Conservation (phyloP, 768 basidiomycete genomes). For the Nevesoporus exiguus region DNA sequence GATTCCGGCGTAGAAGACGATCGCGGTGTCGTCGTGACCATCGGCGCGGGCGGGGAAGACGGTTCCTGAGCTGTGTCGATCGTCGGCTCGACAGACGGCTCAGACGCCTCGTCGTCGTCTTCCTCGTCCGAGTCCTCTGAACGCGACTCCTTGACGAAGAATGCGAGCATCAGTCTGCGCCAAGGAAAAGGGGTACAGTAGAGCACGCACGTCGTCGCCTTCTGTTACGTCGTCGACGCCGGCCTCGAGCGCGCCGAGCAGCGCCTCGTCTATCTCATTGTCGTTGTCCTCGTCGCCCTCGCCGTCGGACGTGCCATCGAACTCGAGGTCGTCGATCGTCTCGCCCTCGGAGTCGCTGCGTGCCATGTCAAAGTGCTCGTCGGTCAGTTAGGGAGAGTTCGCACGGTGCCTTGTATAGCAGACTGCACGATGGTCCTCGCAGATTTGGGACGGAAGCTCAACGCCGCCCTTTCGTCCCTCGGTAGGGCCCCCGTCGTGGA, state of each 20-base stretch:
- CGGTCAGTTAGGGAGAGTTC: constrained; percentile 18
- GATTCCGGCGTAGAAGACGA: constrained; percentile 30
- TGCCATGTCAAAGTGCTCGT: constrained; percentile 35
- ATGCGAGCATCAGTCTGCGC: constrained; percentile 5
- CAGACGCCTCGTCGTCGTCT: constrained; percentile 49
- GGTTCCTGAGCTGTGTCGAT: constrained; percentile 31
- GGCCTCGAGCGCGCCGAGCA: constrained; percentile 55
- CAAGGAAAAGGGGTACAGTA: background rate
- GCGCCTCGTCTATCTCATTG: constrained; percentile 54
- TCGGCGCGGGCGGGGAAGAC: constrained; percentile 28
- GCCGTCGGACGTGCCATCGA: constrained; percentile 43
- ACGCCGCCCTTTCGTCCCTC: constrained; percentile 88
- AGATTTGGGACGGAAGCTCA: constrained; percentile 91
- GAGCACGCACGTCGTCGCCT: constrained; percentile 60
- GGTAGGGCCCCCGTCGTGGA: constrained; percentile 85
- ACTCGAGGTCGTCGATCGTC: constrained; percentile 55
- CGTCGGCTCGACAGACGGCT: constrained; percentile 33
- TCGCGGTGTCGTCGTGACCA: constrained; percentile 23
- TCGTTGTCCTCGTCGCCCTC: constrained; percentile 48
- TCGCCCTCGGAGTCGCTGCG: constrained; percentile 65
- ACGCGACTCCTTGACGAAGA: constrained; percentile 45
- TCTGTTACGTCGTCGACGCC: constrained; percentile 64
- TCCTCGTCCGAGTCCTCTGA: constrained; percentile 62
- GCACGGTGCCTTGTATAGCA: constrained; percentile 20
- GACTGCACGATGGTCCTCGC: constrained; percentile 80